Conservation (phyloP, 73 alveolate species). For the Tetrahymena thermophila region DNA sequence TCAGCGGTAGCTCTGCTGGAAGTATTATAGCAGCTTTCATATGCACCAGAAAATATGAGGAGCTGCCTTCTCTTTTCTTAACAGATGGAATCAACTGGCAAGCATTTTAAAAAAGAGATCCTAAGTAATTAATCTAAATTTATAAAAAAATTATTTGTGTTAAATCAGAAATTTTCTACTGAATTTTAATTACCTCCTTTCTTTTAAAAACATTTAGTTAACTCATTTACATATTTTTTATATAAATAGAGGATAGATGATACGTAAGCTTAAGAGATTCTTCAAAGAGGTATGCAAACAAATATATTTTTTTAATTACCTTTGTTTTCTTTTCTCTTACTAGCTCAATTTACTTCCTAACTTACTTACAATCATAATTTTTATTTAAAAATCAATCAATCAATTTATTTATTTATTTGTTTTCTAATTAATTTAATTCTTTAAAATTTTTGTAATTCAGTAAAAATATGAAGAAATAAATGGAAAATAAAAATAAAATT, state of each 20-base stretch:
- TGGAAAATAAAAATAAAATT: too few relatives aligned
- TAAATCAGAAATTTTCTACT: background rate
- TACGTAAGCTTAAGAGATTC: background rate
- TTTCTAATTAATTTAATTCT: background rate
- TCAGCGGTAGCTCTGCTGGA: constrained; percentile 80
- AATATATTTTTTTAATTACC: background rate
- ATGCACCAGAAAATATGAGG: constrained; percentile 10
- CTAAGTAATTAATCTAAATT: background rate
- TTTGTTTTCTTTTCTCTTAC: background rate
- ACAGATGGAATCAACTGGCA: background rate
- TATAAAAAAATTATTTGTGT: background rate
- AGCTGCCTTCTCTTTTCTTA: background rate
- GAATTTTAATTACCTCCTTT: background rate
- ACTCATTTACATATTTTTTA: background rate
- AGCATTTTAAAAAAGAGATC: background rate
- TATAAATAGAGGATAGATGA: background rate
- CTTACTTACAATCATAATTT: too few relatives aligned
- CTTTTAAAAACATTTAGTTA: background rate
- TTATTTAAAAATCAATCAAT: too few relatives aligned
- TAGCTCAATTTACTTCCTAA: background rate
- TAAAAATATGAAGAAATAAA: too few relatives aligned
- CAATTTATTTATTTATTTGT: background rate
- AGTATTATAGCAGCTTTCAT: constrained; percentile 50
- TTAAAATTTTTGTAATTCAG: background rate
- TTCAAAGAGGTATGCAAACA: background rate